A percentile compares a stretch with the other conserved stretches of the same genome.
These are phyloP conservation scores for Rutstroemia sydowiana DNA, from an alignment of 2,329 filamentous ascomycete species.

Conservation along the genomic window DNA sequence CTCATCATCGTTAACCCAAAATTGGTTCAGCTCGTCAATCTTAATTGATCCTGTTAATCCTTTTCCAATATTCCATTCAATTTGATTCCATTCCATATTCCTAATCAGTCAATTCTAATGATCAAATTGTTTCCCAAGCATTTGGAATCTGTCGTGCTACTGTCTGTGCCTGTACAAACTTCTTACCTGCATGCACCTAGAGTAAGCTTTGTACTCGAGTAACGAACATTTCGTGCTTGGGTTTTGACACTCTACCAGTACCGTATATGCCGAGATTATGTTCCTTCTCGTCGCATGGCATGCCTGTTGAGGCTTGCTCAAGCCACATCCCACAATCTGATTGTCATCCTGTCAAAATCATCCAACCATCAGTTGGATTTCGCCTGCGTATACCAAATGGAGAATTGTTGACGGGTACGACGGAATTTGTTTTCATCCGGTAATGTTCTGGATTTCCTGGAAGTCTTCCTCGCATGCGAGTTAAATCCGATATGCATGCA, in stretches of 20 bases:
- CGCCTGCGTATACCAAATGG: neutral
- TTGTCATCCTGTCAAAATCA: neutral
- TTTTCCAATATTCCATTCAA: neutral
- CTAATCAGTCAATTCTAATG: neutral
- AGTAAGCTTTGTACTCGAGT: neutral
- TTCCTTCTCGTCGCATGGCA: constrained; percentile 2
- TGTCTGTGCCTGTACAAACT: neutral
- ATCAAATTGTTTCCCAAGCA: neutral
- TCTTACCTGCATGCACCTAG: neutral
- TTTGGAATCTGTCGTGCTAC: neutral
- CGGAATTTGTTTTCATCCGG: neutral
- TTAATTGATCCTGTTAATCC: neutral
- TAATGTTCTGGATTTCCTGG: constrained; percentile 5
- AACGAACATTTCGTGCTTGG: neutral
- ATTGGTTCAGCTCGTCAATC: no score
- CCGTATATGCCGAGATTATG: neutral
- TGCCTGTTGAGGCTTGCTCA: neutral
- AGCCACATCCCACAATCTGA: constrained; percentile 4
- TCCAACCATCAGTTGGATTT: neutral
- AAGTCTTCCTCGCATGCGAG: neutral
- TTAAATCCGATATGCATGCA: neutral
- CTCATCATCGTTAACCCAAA: no score
- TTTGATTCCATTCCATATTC: neutral
- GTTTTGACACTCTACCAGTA: neutral
- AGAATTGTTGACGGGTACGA: neutral